Evolutionary conservation across 768 basidiomycete genomes (phyloP).

Genomic region (Thelephora aurantiotincta): DNA sequence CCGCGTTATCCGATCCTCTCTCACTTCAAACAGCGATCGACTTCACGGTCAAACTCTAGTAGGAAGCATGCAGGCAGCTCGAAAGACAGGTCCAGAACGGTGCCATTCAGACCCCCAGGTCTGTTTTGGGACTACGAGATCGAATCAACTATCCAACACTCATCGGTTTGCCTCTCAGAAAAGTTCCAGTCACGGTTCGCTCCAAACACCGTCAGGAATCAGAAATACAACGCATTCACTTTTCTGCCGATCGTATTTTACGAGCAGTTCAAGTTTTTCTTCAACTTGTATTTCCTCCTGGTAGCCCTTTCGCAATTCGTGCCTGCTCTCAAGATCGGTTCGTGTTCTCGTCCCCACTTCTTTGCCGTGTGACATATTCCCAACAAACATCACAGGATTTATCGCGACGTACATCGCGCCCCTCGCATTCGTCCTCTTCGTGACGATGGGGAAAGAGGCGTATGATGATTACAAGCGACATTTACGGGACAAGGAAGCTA

Average conservation of each 20-base stretch:
- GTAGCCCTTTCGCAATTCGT: slow-evolving; percentile 95
- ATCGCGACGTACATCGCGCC: slow-evolving; percentile 94
- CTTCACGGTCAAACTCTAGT: slow-evolving; percentile 13
- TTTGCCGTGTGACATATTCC: neutral
- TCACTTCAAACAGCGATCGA: slow-evolving; percentile 9
- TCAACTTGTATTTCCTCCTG: slow-evolving; percentile 95
- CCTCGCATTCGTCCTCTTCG: slow-evolving; percentile 83
- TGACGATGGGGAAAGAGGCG: slow-evolving; percentile 98
- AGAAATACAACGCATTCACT: slow-evolving; percentile 95
- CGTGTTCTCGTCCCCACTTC: slow-evolving; percentile 12
- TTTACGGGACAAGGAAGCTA: slow-evolving; percentile 85
- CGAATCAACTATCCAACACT: neutral
- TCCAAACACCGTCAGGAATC: slow-evolving; percentile 88
- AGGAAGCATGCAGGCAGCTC: slow-evolving; percentile 8
- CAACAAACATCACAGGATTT: slow-evolving; percentile 43
- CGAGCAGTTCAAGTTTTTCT: slow-evolving; percentile 99
- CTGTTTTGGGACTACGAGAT: slow-evolving; percentile 6
- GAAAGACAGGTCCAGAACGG: slow-evolving; percentile 63
- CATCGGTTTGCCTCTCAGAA: slow-evolving; percentile 24
- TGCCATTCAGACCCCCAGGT: slow-evolving; percentile 70
- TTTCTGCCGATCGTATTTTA: slow-evolving; percentile 96
- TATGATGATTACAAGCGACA: slow-evolving; percentile 96
- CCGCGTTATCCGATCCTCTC: neutral
- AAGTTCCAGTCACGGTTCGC: slow-evolving; percentile 62
- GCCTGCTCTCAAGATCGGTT: slow-evolving; percentile 91